A percentile compares a stretch with the other conserved stretches of the same genome.
Evolutionary conservation across 176 grass and related monocot species (phyloP).

Genomic region (Luzula sylvatica): DNA sequence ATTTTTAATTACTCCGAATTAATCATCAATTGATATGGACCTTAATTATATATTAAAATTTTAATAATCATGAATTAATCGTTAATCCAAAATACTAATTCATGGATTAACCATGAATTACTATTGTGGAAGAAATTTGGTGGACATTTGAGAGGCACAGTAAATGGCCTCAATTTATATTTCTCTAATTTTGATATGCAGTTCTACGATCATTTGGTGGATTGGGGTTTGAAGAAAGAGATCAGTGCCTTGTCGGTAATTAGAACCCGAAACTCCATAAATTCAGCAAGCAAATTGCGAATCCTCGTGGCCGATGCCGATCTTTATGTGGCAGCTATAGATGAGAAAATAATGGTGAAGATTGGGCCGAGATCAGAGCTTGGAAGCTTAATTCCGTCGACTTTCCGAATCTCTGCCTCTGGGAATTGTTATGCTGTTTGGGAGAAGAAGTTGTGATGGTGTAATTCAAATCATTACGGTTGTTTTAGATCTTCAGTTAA

Average conservation of each 20-base stretch:
- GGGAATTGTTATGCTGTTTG: conserved; percentile 55
- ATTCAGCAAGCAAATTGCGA: conserved; percentile 33
- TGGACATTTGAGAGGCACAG: too few relatives aligned
- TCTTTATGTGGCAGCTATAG: conserved; percentile 42
- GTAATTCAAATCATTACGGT: not conserved
- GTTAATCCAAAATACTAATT: too few relatives aligned
- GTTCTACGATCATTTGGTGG: conserved; percentile 71
- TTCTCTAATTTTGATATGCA: not conserved
- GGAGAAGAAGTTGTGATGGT: conserved; percentile 40
- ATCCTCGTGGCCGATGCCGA: conserved; percentile 46
- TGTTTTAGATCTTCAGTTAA: not conserved
- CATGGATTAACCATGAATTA: too few relatives aligned
- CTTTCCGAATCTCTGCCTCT: conserved; percentile 22
- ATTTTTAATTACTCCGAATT: too few relatives aligned
- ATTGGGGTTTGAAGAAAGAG: conserved; percentile 61
- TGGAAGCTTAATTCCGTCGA: conserved; percentile 37
- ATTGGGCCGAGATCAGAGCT: conserved; percentile 47
- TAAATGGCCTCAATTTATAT: too few relatives aligned
- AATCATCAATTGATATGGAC: too few relatives aligned
- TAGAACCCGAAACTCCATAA: conserved; percentile 39
- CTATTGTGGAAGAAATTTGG: too few relatives aligned
- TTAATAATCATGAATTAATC: too few relatives aligned
- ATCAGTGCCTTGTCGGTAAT: conserved; percentile 32
- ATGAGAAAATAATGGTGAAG: conserved; percentile 59
- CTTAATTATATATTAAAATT: too few relatives aligned